Conservation (phyloP, 2,329 filamentous ascomycete genomes). For the Colletotrichum chlorophyti region DNA sequence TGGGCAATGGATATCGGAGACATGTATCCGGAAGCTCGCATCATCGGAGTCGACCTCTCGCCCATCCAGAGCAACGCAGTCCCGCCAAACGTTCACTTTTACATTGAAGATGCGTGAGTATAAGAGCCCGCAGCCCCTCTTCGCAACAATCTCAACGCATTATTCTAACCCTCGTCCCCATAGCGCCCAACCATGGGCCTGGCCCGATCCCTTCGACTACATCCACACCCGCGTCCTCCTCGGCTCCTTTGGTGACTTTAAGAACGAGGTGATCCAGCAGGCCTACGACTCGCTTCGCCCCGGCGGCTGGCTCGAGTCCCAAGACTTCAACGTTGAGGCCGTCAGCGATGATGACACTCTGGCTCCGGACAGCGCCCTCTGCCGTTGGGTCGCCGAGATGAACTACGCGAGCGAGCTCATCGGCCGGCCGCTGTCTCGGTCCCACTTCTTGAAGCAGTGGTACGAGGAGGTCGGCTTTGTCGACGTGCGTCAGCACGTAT, state of each 20-base stretch:
- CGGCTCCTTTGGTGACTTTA: slow-evolving; percentile 57
- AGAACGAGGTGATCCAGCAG: slow-evolving; percentile 56
- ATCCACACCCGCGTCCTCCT: slow-evolving; percentile 58
- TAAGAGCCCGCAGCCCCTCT: background rate
- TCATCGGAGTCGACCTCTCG: slow-evolving; percentile 71
- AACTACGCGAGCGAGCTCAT: slow-evolving; percentile 44
- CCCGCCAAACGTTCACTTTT: slow-evolving; percentile 77
- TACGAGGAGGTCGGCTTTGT: slow-evolving; percentile 60
- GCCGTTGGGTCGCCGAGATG: slow-evolving; percentile 49
- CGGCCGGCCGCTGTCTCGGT: slow-evolving; percentile 45
- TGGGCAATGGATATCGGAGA: slow-evolving; percentile 75
- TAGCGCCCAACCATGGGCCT: slow-evolving; percentile 57
- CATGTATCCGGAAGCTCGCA: slow-evolving; percentile 61
- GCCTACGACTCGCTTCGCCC: slow-evolving; percentile 56
- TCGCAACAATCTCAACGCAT: background rate
- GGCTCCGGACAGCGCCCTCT: slow-evolving; percentile 42
- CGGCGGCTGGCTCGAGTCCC: slow-evolving; percentile 62
- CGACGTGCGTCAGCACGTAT: slow-evolving; percentile 58
- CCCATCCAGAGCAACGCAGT: slow-evolving; percentile 71
- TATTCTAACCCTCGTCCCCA: background rate
- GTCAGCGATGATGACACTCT: slow-evolving; percentile 55
- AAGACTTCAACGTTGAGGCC: slow-evolving; percentile 50
- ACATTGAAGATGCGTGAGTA: slow-evolving; percentile 67
- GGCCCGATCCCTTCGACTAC: slow-evolving; percentile 61
- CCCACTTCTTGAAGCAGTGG: slow-evolving; percentile 41